These are phyloP conservation scores for Prototheca wickerhamii DNA, from an alignment of 163 green algal species.

Conservation along the genomic window DNA sequence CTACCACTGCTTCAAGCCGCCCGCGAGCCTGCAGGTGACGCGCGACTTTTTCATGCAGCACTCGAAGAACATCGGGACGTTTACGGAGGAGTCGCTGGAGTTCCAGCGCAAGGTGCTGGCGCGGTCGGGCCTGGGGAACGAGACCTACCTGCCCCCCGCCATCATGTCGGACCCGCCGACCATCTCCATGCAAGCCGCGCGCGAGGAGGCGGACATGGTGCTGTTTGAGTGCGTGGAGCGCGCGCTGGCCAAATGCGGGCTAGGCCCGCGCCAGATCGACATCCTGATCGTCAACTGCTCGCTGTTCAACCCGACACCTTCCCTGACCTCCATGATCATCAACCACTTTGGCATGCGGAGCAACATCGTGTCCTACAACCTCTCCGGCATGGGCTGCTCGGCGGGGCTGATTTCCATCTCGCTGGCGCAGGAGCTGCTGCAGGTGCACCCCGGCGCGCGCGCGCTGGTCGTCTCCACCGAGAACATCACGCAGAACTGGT, in stretches of 20 bases:
- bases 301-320: slow-evolving; percentile 95
- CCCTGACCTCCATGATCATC: slow-evolving; percentile 86
- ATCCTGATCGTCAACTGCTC: slow-evolving; percentile 94
- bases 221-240: slow-evolving; percentile 49
- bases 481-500: slow-evolving; percentile 94
- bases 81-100: slow-evolving; percentile 46
- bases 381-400: slow-evolving; percentile 77
- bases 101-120: slow-evolving; percentile 87
- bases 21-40: slow-evolving; percentile 29
- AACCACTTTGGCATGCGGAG: slow-evolving; percentile 93
- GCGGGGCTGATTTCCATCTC: slow-evolving; percentile 72
- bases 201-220: slow-evolving; percentile 69
- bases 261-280: slow-evolving; percentile 66
- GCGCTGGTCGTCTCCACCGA: slow-evolving; percentile 88
- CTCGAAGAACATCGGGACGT: slow-evolving; percentile 24
- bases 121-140: slow-evolving; percentile 71
- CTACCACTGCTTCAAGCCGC: slow-evolving; percentile 63
- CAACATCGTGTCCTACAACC: slow-evolving; percentile 84
- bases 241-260: slow-evolving; percentile 20
- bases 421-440: slow-evolving; percentile 64
- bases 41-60: slow-evolving; percentile 25
- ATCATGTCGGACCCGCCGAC: slow-evolving; percentile 40
- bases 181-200: slow-evolving; percentile 58
- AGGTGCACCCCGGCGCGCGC: slow-evolving; percentile 65
- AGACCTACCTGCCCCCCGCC: slow-evolving; percentile 76